Evolutionary conservation across 768 basidiomycete genomes (phyloP), one percentile per base, ranked within the genome.

Genomic region (Lanmaoa rubissima): DNA sequence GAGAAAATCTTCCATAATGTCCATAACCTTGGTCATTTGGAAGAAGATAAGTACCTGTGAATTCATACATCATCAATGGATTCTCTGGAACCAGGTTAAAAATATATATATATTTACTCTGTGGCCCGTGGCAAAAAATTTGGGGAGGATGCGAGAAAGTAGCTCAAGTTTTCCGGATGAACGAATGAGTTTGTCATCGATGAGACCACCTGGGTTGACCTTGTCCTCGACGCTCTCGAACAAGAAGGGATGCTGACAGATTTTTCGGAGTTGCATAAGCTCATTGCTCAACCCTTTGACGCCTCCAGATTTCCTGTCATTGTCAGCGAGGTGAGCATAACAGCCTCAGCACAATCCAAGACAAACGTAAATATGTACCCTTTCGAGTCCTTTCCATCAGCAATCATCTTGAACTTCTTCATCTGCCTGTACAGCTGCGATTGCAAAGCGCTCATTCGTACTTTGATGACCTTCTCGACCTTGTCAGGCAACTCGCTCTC

Each of bases 21-120:
- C 92, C 95, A 98, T 97, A 65, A 98, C 93, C 68, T 94, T 92
- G 16, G 95, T 98, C 97, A 98, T 98, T 75, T 99, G 97, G 87
- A 98, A 98, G 85, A 99, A 98, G 65, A 99, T 98, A 54, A 99
- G 85, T 45, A 96, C 92, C 90, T 94, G 61, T 0, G 45, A 49
- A 14, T 54, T 43, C 54, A 53, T n/a, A 48, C 42, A 19, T 41
- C 51, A 53, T 51, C 9, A 58, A 12, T 36, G 62, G 4, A 19
- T 45, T 24, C 8, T 38, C 17, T 36, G 5, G 5, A 39, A 5
- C 1, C 39, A 11, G 1, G 19, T 13, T 17, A 49, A 19, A 19
- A 6, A 36, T 26, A n/a, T 21, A 24, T 24, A 24, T 24, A 19
- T 5, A 62, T 82, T 46, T 67, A 92, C 92, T 69, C 95, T 86